phyloP scores from a whole-genome alignment of 2,329 filamentous ascomycete genomes.

The Aulographum hederae region DNA sequence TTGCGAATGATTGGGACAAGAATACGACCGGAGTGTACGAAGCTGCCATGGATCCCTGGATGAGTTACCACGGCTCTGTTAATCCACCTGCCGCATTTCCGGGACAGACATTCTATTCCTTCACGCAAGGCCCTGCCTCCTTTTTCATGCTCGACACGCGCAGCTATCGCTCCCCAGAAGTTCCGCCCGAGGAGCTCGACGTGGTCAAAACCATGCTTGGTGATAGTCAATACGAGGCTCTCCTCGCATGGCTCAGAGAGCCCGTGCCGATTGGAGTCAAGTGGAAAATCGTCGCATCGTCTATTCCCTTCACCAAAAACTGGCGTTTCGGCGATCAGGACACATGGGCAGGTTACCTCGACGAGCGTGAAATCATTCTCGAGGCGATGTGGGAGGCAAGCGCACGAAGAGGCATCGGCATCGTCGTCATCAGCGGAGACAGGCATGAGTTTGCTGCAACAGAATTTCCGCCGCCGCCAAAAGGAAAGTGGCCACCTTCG shows the following conservation, averaged over 20 bases:
- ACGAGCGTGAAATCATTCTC: slow-evolving; percentile 60
- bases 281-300: slow-evolving; percentile 87
- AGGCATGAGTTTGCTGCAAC: slow-evolving; percentile 96
- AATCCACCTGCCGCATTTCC: slow-evolving; percentile 55
- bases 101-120: slow-evolving; percentile 65
- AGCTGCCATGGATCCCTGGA: slow-evolving; percentile 67
- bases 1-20: slow-evolving; percentile 78
- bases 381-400: slow-evolving; percentile 86
- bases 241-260: slow-evolving; percentile 57
- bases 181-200: slow-evolving; percentile 38
- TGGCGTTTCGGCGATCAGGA: slow-evolving; percentile 79
- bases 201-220: slow-evolving; percentile 75
- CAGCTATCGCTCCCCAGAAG: slow-evolving; percentile 58
- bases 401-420: slow-evolving; percentile 48
- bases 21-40: slow-evolving; percentile 67
- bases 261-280: slow-evolving; percentile 60
- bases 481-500: not conserved
- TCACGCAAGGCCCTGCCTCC: slow-evolving; percentile 73
- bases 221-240: slow-evolving; percentile 54
- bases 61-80: slow-evolving; percentile 64
- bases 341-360: slow-evolving; percentile 85
- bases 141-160: slow-evolving; percentile 94
- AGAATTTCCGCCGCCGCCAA: slow-evolving; percentile 44
- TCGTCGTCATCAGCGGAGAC: slow-evolving; percentile 76
- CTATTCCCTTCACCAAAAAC: slow-evolving; percentile 93